Base-by-base conservation (phyloP, 306 rosid genomes). In the Acacia acuminata region DNA sequence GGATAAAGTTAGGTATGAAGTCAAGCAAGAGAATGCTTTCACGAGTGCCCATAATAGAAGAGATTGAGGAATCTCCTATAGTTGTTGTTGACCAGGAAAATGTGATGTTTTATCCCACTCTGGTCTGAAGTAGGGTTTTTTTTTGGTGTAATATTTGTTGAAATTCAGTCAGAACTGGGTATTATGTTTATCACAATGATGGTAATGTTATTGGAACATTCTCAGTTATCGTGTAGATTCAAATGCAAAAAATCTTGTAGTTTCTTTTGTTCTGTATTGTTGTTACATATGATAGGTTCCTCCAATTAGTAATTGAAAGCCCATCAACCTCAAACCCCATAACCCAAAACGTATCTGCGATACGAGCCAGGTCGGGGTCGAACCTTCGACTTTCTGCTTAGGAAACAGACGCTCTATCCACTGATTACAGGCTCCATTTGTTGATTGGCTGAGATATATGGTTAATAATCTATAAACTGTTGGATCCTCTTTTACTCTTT, bases 1-100 rank as follows among this genome's bases (percentile, higher is more conserved):
- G 77, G 63, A 61, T 38, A 9, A 71, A 50, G 40, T 13, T 78
- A 65, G 85, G 61, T 80, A 72, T 83, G 78, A 36, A 75, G 53
- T 65, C 36, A 10, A 80, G 40, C 16, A 72, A 73, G 82, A 47
- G 71, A 25, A 79, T 32, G 79, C 17, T 56, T 30, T 68, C 10
- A 32, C 40, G 63, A 47, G 75, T 34, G 75, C 56, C 38, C 64
- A 17, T 30, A 55, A 17, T n/a, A 66, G 72, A 84, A 72, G 38
- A 66, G 60, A 47, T 30, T 75, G 45, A 56, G 53, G 55, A 61
- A 36, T 13, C 70, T 9, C 20, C 73, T 76, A 61, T 24, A 68
- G 9, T 22, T 79, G 25, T 47, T 82, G 51, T 60, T 48, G 75
- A 73, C 85, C 76, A 66, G 51, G 64, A 67, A 51, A 34, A 72